Base-by-base conservation (phyloP, 148 eudicot species). In the Camellia sinensis region DNA sequence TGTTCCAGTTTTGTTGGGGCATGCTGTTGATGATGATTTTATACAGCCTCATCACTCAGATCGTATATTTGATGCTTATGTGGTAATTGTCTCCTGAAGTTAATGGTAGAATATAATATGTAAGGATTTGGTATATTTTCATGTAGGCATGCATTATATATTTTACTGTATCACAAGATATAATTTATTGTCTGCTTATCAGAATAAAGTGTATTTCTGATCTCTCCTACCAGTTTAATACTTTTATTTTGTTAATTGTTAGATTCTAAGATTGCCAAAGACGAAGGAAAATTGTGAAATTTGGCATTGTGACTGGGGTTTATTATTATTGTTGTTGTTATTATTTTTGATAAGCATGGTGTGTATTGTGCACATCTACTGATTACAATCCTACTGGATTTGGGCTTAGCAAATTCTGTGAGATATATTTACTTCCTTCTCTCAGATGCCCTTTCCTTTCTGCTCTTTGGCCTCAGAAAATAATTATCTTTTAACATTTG, bases 1-100 rank as follows among this genome's bases (percentile, higher is more conserved):
- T 76, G 98, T 96, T 66, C 99, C 99, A 9, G 99, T 87, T 79
- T 79, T 96, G 71, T 83, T 96, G 12, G 99, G 99, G 76, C 99
- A 91, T 82, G 94, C 87, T 52, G 84, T 82, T 85, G 94, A 91
- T 73, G 94, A 91, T 62, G 94, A 91, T 85, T 91, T 91, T 78
- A 91, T 91, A 77, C 94, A 88, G 45, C 94, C 92, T 56, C 94
- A 91, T 80, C 94, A 91, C 74, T 89, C 94, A 60, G 92, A 91
- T 71, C 89, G 92, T 81, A 88, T 91, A 86, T 84, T 54, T 88
- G 92, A 91, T 65, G 92, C 85, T 62, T 89, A 89, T 57, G 40
- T 71, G 92, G 94, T 73, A 91, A 87, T 78, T 76, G 45, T 56
- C 22, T 76, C 48, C 12, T 6, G 13, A 44, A 41, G 66, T 4